phyloP scores from a whole-genome alignment of 495 filamentous ascomycete genomes.

The Zalerion maritima region DNA sequence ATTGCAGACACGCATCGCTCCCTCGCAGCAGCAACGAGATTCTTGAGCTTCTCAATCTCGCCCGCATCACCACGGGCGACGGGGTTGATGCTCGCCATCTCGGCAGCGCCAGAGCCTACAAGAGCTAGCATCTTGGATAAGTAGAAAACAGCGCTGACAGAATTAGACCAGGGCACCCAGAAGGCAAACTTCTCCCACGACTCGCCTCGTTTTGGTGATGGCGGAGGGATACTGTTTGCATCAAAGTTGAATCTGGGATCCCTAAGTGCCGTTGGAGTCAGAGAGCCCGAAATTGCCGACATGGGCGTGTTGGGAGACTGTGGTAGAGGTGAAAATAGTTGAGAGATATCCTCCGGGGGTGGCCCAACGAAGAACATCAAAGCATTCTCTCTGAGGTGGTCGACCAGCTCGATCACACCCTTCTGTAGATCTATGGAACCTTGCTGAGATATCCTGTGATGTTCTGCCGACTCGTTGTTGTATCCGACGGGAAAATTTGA shows the following conservation, averaged over 20 bases:
- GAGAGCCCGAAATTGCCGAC: constrained; percentile 25
- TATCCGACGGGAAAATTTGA: constrained; percentile 66
- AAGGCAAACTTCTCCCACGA: constrained; percentile 91
- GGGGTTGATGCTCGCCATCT: constrained; percentile 63
- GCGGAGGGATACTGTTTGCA: constrained; percentile 59
- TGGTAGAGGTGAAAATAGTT: constrained; percentile 65
- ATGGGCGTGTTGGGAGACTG: constrained; percentile 55
- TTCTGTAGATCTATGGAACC: constrained; percentile 59
- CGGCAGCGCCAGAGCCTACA: constrained; percentile 70
- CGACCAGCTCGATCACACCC: constrained; percentile 64
- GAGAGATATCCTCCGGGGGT: constrained; percentile 77
- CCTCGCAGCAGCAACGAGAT: constrained; percentile 59
- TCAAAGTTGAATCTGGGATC: constrained; percentile 70
- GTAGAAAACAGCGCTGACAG: constrained; percentile 75
- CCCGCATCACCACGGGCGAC: constrained; percentile 40
- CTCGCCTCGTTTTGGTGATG: constrained; percentile 60
- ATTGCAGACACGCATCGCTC: constrained; percentile 71
- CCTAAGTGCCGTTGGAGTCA: constrained; percentile 31
- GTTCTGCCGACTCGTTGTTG: constrained; percentile 66
- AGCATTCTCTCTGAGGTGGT: constrained; percentile 64
- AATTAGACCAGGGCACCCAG: constrained; percentile 88
- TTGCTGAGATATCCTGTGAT: constrained; percentile 65
- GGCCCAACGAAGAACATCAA: constrained; percentile 74
- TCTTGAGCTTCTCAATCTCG: constrained; percentile 50
- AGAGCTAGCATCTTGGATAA: constrained; percentile 64